phyloP scores from a whole-genome alignment of 2,329 filamentous ascomycete species.

The Cryphonectria carpinicola region DNA sequence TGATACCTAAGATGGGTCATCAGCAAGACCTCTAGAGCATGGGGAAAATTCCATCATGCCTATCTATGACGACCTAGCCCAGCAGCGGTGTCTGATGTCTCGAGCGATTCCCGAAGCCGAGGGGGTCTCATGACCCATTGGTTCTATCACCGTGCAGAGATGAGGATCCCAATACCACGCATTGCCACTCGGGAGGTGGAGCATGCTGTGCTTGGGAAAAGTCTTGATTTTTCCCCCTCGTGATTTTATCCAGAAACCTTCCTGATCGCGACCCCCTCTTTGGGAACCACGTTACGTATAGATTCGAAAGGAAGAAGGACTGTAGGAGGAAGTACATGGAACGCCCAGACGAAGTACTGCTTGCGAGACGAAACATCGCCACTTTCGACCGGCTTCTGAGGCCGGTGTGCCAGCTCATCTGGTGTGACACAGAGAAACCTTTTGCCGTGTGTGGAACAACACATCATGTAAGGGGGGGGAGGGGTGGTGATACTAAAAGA shows the following conservation, averaged over 20 bases:
- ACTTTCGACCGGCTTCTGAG: neutral
- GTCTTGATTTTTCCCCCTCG: neutral
- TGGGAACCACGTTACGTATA: neutral
- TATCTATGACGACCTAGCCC: neutral
- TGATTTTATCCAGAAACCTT: neutral
- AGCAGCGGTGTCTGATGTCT: neutral
- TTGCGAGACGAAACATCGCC: constrained; percentile 1
- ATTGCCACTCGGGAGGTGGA: neutral
- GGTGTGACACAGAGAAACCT: neutral
- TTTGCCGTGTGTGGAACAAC: neutral
- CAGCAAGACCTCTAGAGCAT: neutral
- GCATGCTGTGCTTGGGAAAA: neutral
- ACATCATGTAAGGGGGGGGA: neutral
- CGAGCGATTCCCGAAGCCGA: neutral
- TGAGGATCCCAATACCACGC: neutral
- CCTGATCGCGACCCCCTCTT: neutral
- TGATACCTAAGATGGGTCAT: neutral
- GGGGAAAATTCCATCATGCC: neutral
- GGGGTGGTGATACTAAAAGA: neutral
- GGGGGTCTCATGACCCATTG: neutral
- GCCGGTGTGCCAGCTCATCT: neutral
- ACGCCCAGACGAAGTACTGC: neutral
- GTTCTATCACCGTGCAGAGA: neutral
- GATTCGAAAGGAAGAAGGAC: neutral
- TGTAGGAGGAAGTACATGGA: neutral